Evolutionary conservation across 2,329 filamentous ascomycete species (phyloP).

Genomic region (Chalaropsis ovoidea): DNA sequence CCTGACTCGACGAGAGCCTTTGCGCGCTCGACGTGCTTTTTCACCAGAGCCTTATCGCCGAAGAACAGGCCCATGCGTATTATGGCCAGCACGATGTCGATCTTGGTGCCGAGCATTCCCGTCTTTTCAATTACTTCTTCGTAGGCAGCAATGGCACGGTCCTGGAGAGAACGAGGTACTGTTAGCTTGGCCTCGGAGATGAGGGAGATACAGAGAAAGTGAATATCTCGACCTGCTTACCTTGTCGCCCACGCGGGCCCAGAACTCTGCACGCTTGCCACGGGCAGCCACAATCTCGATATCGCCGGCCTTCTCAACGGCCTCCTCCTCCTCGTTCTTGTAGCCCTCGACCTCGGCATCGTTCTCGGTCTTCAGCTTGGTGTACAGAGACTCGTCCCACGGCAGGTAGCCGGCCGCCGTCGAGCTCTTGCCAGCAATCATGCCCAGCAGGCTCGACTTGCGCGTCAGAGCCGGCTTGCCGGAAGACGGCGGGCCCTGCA

Average conservation of each 20-base stretch:
- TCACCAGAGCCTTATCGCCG: slow-evolving; percentile 80
- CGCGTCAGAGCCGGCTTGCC: slow-evolving; percentile 49
- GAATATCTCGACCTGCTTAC: slow-evolving; percentile 47
- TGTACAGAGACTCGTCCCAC: slow-evolving; percentile 87
- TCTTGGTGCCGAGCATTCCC: slow-evolving; percentile 92
- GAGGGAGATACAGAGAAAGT: neutral
- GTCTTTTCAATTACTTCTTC: slow-evolving; percentile 95
- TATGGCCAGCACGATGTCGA: slow-evolving; percentile 91
- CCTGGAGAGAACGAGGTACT: slow-evolving; percentile 41
- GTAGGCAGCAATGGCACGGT: slow-evolving; percentile 85
- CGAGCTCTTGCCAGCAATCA: slow-evolving; percentile 62
- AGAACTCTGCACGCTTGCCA: slow-evolving; percentile 93
- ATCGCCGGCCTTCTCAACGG: slow-evolving; percentile 89
- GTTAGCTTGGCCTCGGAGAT: neutral
- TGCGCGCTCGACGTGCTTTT: slow-evolving; percentile 87
- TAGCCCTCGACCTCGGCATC: slow-evolving; percentile 64
- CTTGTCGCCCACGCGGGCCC: slow-evolving; percentile 93
- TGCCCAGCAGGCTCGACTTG: slow-evolving; percentile 60
- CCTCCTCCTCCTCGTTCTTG: slow-evolving; percentile 85
- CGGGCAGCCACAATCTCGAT: slow-evolving; percentile 87
- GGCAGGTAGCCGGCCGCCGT: slow-evolving; percentile 58
- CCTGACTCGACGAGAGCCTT: slow-evolving; percentile 85
- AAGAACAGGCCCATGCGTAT: slow-evolving; percentile 95
- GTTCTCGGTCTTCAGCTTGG: slow-evolving; percentile 64
- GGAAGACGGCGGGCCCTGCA: slow-evolving; percentile 25